Conservation (phyloP, 1,284 basidiomycete species). For the Trametes hirsuta region DNA sequence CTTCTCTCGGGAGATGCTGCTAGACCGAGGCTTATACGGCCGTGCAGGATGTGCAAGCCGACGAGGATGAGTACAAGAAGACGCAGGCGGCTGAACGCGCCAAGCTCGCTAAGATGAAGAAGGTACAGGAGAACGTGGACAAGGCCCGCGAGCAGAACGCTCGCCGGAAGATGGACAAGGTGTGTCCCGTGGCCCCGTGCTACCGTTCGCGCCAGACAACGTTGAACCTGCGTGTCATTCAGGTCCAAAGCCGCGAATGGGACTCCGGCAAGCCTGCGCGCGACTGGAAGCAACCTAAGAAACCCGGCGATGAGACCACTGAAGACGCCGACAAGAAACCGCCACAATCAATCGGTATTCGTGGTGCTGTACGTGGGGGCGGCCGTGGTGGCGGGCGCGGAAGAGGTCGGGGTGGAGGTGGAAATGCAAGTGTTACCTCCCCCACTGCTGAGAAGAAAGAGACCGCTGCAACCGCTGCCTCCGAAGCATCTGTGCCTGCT, state of each 20-base stretch:
- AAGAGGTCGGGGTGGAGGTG: constrained; percentile 32
- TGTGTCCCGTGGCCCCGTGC: constrained; percentile 2
- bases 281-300: constrained; percentile 43
- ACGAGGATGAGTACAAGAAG: constrained; percentile 75
- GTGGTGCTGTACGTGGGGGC: constrained; percentile 33
- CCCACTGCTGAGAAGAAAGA: constrained; percentile 19
- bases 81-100: constrained; percentile 62
- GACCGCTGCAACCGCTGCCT: constrained; percentile 7
- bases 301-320: constrained; percentile 17
- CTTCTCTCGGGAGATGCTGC: not conserved
- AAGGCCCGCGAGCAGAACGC: constrained; percentile 75
- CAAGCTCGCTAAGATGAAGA: constrained; percentile 57
- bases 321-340: constrained; percentile 23
- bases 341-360: constrained; percentile 30
- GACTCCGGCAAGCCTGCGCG: constrained; percentile 70
- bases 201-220: too few species aligned
- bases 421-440: constrained; percentile 25
- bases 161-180: constrained; percentile 75
- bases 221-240: not conserved
- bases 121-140: constrained; percentile 68
- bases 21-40: constrained; percentile 4
- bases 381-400: constrained; percentile 30
- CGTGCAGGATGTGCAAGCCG: constrained; percentile 72
- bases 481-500: constrained; percentile 6
- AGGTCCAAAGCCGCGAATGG: constrained; percentile 75